These are phyloP conservation scores for Aurinia saxatilis DNA, from an alignment of 345 rosid species.

Conservation along the genomic window DNA sequence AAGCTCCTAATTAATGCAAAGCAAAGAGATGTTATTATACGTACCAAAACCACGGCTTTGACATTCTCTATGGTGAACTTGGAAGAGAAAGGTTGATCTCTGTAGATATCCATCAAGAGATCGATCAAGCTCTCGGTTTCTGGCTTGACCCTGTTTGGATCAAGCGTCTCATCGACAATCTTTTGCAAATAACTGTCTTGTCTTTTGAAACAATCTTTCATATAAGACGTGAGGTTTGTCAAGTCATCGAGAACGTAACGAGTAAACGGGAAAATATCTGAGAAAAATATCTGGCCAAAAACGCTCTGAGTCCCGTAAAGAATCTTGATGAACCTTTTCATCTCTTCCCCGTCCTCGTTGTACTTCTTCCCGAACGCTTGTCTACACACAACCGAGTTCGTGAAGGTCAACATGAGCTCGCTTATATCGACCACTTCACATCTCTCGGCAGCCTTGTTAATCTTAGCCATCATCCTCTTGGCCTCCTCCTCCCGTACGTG, in stretches of 20 bases:
- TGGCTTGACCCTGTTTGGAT: slow-evolving; percentile 25
- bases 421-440: slow-evolving; percentile 19
- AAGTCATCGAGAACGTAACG: slow-evolving; percentile 25
- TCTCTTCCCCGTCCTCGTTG: slow-evolving; percentile 29
- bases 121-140: slow-evolving; percentile 32
- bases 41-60: slow-evolving; percentile 27
- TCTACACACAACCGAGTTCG: slow-evolving; percentile 30
- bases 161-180: slow-evolving; percentile 24
- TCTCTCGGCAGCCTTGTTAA: slow-evolving; percentile 3
- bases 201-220: slow-evolving; percentile 23
- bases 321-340: slow-evolving; percentile 27
- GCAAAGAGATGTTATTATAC: neutral
- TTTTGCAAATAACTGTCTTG: slow-evolving; percentile 28
- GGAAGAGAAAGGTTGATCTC: slow-evolving; percentile 14
- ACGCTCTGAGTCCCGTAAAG: slow-evolving; percentile 29
- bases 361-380: slow-evolving; percentile 35
- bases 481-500: slow-evolving; percentile 31
- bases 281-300: slow-evolving; percentile 17
- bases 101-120: slow-evolving; percentile 17
- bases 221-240: slow-evolving; percentile 15
- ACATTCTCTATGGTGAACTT: slow-evolving; percentile 27
- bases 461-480: slow-evolving; percentile 19
- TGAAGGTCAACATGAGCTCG: slow-evolving; percentile 24
- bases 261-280: slow-evolving; percentile 26
- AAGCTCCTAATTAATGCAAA: no score